These are phyloP conservation scores for Candida sp. DNA, from an alignment of 1,139 yeast genomes.

Conservation along the genomic window DNA sequence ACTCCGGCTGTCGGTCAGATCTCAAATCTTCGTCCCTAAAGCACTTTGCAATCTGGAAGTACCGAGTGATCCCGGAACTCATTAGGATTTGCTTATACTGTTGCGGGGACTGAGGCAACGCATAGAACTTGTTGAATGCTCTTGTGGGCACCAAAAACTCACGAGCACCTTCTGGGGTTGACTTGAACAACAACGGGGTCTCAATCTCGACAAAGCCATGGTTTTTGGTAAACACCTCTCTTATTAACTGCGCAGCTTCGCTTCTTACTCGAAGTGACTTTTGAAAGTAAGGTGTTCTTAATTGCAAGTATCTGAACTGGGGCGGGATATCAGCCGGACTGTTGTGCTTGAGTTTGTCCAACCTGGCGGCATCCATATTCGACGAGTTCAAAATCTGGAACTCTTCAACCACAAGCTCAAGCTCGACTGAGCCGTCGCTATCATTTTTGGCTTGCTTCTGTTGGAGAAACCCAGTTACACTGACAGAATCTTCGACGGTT, in stretches of 20 bases:
- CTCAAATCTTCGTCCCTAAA: slow-evolving; percentile 96
- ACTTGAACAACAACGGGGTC: slow-evolving; percentile 90
- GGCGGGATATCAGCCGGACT: slow-evolving; percentile 68
- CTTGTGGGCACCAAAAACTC: slow-evolving; percentile 96
- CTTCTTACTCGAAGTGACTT: slow-evolving; percentile 65
- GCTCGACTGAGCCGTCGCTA: slow-evolving; percentile 22
- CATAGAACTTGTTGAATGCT: slow-evolving; percentile 66
- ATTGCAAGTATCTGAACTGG: slow-evolving; percentile 79
- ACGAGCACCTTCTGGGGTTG: slow-evolving; percentile 98
- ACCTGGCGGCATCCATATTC: slow-evolving; percentile 69
- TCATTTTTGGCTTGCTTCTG: slow-evolving; percentile 29
- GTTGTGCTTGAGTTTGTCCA: slow-evolving; percentile 59
- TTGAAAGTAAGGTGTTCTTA: slow-evolving; percentile 68
- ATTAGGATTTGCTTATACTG: slow-evolving; percentile 93
- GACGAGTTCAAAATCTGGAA: slow-evolving; percentile 70
- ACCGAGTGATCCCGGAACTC: slow-evolving; percentile 90
- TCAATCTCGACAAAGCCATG: slow-evolving; percentile 81
- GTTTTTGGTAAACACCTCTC: slow-evolving; percentile 48
- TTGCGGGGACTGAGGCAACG: slow-evolving; percentile 97
- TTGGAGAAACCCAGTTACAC: slow-evolving; percentile 61
- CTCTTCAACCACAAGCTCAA: slow-evolving; percentile 61
- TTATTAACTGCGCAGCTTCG: slow-evolving; percentile 55
- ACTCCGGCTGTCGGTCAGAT: slow-evolving; percentile 96
- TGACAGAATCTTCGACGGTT: slow-evolving; percentile 76
- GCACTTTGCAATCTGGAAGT: slow-evolving; percentile 92